These are phyloP conservation scores for Ambrosiella cleistominuta DNA, from an alignment of 2,329 filamentous ascomycete species.

Conservation along the genomic window DNA sequence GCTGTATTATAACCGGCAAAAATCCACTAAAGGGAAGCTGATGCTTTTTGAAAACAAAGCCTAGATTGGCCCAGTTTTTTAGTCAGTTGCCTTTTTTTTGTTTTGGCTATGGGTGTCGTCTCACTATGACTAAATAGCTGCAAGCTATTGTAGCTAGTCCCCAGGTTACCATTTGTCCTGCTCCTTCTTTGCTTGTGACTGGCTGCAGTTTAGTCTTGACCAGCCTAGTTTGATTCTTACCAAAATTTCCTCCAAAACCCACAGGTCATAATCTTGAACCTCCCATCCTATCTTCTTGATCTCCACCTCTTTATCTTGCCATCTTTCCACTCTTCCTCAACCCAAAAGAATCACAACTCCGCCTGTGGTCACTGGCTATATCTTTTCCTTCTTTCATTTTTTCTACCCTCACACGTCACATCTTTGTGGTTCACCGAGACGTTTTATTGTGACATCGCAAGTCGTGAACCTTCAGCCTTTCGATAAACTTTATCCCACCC, in stretches of 20 bases:
- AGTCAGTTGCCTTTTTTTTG: too few relatives aligned
- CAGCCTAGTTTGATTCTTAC: constrained; percentile 1
- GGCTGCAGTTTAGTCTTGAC: background rate
- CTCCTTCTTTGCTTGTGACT: background rate
- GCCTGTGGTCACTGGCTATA: background rate
- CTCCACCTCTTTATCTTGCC: constrained; percentile 1
- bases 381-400: background rate
- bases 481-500: constrained; percentile 4
- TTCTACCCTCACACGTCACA: background rate
- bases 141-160: background rate
- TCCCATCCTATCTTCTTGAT: constrained; percentile 2
- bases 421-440: background rate
- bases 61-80: too few relatives aligned
- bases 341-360: background rate
- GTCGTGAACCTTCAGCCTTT: constrained; percentile 13
- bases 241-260: constrained; percentile 11
- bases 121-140: too few relatives aligned
- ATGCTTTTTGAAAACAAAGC: too few relatives aligned
- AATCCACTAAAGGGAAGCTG: too few relatives aligned
- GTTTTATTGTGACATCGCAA: constrained; percentile 7
- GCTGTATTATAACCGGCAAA: too few relatives aligned
- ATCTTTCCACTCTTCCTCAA: background rate
- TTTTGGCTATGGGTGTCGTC: too few relatives aligned
- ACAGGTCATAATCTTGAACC: background rate
- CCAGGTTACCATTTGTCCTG: background rate